Base-by-base conservation (phyloP, 495 filamentous ascomycete species). In the Schizothecium vesticola region DNA sequence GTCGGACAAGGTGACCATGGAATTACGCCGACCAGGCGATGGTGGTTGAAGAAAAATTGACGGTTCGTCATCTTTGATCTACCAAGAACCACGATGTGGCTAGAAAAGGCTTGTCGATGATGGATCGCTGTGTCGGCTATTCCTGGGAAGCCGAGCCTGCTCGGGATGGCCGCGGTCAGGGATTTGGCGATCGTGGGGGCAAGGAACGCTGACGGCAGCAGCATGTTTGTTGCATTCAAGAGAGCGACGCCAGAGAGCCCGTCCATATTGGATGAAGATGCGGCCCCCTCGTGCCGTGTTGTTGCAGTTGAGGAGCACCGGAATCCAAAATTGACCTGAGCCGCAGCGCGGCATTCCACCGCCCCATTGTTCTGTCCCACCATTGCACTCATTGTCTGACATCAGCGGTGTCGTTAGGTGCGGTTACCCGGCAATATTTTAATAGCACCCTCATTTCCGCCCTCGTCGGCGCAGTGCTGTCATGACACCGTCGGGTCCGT, bases 101-200 rank as follows among this genome's bases (percentile, higher is more conserved):
- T n/a, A 55, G 55, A n/a, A n/a, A 16, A 58, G 19, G 56, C 25
- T n/a, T 19, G 64, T 29, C 55, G 64, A 65, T 65, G 64, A 65
- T 11, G 64, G 64, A 65, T 65, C 19, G 55, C 64, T 36, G 64
- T 65, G 26, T 65, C 64, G 57, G 36, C 16, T 65, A 65, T 65
- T 65, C 51, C 56, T 19, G 64, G 64, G 43, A 65, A 58, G 31
- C 64, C 25, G 64, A 65, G 51, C 25, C 25, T 59, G 25, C 4
- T 55, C 19, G 23, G 24, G 22, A 43, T 51, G 22, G 21, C 62
- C 62, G 51, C 22, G 1, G 51, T 36, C 31, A 26, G 7, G 62
- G 62, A 9, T 28, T 43, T 26, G 43, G 16, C 16, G 43, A 51
- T 51, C 43, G 43, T 59, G 58, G 58, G 58, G 26, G 58, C 26